Evolutionary conservation across 1,139 yeast genomes (phyloP).

Genomic region (Nakaseomyces kungkrabaensis): DNA sequence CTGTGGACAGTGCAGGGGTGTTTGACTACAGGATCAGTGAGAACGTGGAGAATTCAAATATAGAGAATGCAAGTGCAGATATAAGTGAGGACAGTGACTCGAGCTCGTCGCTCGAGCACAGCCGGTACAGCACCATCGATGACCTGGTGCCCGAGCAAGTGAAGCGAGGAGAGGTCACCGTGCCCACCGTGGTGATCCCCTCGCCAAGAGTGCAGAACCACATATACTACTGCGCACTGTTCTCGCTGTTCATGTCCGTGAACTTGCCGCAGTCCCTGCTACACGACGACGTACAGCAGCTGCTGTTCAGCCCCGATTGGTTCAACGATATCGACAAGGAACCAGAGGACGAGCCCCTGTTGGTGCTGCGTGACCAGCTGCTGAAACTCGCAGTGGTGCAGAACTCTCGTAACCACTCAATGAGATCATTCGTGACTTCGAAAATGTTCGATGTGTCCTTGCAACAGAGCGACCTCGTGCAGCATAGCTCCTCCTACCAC

Average conservation of each 20-base stretch:
- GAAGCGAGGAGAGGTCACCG: slow-evolving; percentile 9
- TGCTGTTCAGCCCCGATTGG: slow-evolving; percentile 20
- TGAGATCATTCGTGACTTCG: slow-evolving; percentile 15
- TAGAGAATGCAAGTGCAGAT: too few relatives aligned
- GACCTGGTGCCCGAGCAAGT: slow-evolving; percentile 1
- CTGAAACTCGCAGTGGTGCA: slow-evolving; percentile 19
- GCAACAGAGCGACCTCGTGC: slow-evolving; percentile 10
- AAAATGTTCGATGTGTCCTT: slow-evolving; percentile 19
- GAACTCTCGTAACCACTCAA: slow-evolving; percentile 9
- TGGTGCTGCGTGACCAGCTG: slow-evolving; percentile 22
- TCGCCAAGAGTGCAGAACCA: slow-evolving; percentile 17
- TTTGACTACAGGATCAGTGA: too few relatives aligned
- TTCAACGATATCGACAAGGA: slow-evolving; percentile 8
- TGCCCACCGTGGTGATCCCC: slow-evolving; percentile 22
- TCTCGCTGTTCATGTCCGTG: slow-evolving; percentile 18
- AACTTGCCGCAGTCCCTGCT: slow-evolving; percentile 17
- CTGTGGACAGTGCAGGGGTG: background rate
- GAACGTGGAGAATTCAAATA: too few relatives aligned
- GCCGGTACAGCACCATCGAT: background rate
- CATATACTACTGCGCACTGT: slow-evolving; percentile 24
- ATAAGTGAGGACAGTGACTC: too few relatives aligned
- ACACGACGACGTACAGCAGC: slow-evolving; percentile 18
- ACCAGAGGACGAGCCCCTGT: slow-evolving; percentile 11
- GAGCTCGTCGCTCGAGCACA: too few relatives aligned
- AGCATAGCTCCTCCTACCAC: slow-evolving; percentile 18